Conservation (phyloP, 192 early-diverging fungal genomes). For the Coemansia sp. region DNA sequence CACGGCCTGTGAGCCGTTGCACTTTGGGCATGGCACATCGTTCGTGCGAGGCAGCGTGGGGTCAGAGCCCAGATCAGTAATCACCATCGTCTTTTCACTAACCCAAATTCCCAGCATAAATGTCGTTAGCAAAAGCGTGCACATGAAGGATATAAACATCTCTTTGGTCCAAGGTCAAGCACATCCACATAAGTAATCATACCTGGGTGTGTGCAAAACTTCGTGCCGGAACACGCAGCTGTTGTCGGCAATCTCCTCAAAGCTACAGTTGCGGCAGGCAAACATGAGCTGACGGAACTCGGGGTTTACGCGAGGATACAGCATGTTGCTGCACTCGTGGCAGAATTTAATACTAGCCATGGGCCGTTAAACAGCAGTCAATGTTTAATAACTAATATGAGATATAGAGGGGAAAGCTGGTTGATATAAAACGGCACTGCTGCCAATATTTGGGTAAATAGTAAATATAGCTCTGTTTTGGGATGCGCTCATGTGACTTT, state of each 20-base stretch:
- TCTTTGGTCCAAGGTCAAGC: not conserved
- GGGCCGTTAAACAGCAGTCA: not conserved
- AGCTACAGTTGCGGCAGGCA: slow-evolving; percentile 78
- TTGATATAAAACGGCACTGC: not conserved
- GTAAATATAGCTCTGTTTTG: slow-evolving; percentile 4
- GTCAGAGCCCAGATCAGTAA: slow-evolving; percentile 72
- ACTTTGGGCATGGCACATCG: slow-evolving; percentile 60
- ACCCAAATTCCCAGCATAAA: too few species aligned
- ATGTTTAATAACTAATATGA: not conserved
- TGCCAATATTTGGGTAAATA: not conserved
- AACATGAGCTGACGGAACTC: slow-evolving; percentile 57
- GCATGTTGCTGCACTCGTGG: slow-evolving; percentile 68
- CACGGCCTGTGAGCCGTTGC: slow-evolving; percentile 62
- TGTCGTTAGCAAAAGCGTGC: slow-evolving; percentile 23
- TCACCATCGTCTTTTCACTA: slow-evolving; percentile 71
- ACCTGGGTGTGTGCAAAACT: slow-evolving; percentile 59
- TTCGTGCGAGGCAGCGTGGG: slow-evolving; percentile 73
- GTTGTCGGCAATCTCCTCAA: slow-evolving; percentile 68
- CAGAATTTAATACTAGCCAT: slow-evolving; percentile 54
- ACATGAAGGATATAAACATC: not conserved
- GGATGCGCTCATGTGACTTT: slow-evolving; percentile 4
- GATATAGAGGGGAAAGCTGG: not conserved
- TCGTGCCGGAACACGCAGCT: slow-evolving; percentile 75
- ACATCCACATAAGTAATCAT: slow-evolving; percentile 10
- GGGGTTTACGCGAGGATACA: slow-evolving; percentile 76